Percentiles rank a stretch among this genome's conserved stretches.
Evolutionary conservation across 352 stramenopile genomes (phyloP).

Genomic region (Phytophthora lateralis): DNA sequence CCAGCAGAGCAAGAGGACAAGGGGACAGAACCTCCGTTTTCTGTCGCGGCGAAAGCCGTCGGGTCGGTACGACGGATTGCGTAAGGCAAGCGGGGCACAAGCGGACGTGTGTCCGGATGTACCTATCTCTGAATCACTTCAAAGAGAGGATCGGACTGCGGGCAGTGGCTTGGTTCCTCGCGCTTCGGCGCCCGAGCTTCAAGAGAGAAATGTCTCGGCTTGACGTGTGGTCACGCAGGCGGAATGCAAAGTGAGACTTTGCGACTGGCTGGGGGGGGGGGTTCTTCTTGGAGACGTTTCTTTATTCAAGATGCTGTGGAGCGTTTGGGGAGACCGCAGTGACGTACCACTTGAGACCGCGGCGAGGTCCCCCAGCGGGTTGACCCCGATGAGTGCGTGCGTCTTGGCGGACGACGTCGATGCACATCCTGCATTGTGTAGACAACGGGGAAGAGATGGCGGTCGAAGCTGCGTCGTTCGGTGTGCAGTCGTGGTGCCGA

Average conservation of each 20-base stretch:
- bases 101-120: background rate
- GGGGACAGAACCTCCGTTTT: slow-evolving; percentile 33
- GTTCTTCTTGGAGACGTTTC: slow-evolving; percentile 1
- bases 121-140: slow-evolving; percentile 19
- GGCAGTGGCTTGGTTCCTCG: slow-evolving; percentile 10
- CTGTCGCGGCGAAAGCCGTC: slow-evolving; percentile 22
- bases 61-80: background rate
- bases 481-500: background rate
- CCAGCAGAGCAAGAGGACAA: slow-evolving; percentile 33
- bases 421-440: background rate
- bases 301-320: slow-evolving; percentile 7
- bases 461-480: background rate
- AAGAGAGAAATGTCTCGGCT: slow-evolving; percentile 2
- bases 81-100: slow-evolving; percentile 9
- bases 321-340: slow-evolving; percentile 7
- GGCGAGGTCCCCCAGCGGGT: slow-evolving; percentile 3
- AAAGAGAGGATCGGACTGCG: slow-evolving; percentile 24
- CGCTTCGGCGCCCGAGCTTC: slow-evolving; percentile 3
- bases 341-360: slow-evolving; percentile 23
- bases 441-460: background rate
- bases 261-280: background rate
- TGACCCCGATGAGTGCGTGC: slow-evolving; percentile 15
- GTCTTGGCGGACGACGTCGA: background rate
- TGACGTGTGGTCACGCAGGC: background rate
- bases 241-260: slow-evolving; percentile 6